Percentiles rank a stretch among this genome's conserved stretches.
Conservation (phyloP, 1,284 basidiomycete species). For the Dichomitus squalens region DNA sequence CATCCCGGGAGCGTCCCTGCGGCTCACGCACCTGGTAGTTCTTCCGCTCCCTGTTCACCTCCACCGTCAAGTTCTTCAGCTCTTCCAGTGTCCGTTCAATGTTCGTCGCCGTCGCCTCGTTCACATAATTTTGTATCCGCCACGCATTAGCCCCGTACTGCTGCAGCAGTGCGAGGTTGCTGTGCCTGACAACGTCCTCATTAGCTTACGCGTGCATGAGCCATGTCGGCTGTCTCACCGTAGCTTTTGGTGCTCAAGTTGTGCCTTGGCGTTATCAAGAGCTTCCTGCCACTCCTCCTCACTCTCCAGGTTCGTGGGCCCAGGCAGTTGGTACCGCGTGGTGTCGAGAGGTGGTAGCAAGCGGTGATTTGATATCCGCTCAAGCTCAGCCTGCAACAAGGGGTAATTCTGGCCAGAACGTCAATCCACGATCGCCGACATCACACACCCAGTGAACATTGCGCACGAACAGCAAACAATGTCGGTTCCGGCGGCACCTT, state of each 20-base stretch:
- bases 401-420: conserved; percentile 54
- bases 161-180: conserved; percentile 84
- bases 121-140: conserved; percentile 87
- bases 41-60: conserved; percentile 86
- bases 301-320: conserved; percentile 62
- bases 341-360: conserved; percentile 78
- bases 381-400: conserved; percentile 70
- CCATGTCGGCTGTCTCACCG: conserved; percentile 52
- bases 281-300: conserved; percentile 82
- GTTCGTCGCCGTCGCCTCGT: conserved; percentile 79
- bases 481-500: conserved; percentile 70
- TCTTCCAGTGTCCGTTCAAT: conserved; percentile 74
- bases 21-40: conserved; percentile 67
- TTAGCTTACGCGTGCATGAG: neutral
- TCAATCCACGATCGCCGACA: neutral
- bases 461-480: conserved; percentile 65
- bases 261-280: conserved; percentile 79
- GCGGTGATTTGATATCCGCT: conserved; percentile 71
- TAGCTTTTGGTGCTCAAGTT: conserved; percentile 88
- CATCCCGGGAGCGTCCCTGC: neutral
- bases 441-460: neutral
- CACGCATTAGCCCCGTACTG: conserved; percentile 91
- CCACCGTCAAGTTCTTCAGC: conserved; percentile 74
- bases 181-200: conserved; percentile 52
- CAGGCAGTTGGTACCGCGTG: conserved; percentile 78